A percentile compares a stretch with the other conserved stretches of the same genome.
These are phyloP conservation scores for Wallacemonas sp. DNA, from an alignment of 208 protist genomes.

Conservation along the genomic window DNA sequence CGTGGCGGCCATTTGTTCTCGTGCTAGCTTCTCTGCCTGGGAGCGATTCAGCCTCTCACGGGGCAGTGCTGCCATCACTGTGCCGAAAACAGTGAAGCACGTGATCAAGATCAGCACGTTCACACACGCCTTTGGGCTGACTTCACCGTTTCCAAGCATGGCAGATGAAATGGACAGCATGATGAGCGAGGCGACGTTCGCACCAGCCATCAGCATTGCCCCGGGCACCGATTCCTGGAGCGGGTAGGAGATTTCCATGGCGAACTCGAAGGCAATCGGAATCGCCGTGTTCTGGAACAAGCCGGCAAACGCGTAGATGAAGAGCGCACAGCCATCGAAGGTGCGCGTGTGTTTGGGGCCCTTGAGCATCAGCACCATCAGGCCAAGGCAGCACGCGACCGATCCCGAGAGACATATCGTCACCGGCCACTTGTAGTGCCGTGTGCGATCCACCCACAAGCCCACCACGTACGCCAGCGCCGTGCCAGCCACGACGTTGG, in stretches of 20 bases:
- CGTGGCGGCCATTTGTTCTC: not conserved
- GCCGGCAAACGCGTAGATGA: conserved; percentile 62
- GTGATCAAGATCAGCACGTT: conserved; percentile 56
- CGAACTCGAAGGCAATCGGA: conserved; percentile 70
- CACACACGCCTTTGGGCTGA: conserved; percentile 22
- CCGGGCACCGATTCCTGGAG: conserved; percentile 57
- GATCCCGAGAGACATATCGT: conserved; percentile 41
- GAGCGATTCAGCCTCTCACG: conserved; percentile 51
- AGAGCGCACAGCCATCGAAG: conserved; percentile 33
- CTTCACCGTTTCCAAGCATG: conserved; percentile 50
- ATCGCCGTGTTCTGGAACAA: conserved; percentile 73
- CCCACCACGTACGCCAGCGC: conserved; percentile 47
- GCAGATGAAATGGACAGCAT: conserved; percentile 45
- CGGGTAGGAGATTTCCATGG: conserved; percentile 74
- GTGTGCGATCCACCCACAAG: conserved; percentile 48
- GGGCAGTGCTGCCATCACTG: conserved; percentile 38
- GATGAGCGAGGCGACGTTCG: conserved; percentile 59
- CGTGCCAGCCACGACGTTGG: conserved; percentile 50
- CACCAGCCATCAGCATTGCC: conserved; percentile 65
- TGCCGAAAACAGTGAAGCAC: conserved; percentile 35
- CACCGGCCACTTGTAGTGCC: conserved; percentile 48
- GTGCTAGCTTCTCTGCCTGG: conserved; percentile 29
- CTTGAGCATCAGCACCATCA: conserved; percentile 51
- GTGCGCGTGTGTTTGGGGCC: conserved; percentile 26
- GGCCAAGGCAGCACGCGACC: conserved; percentile 38